Percentiles rank a stretch among this genome's conserved stretches.
These are phyloP conservation scores for Alternaria panax DNA, from an alignment of 2,329 filamentous ascomycete species.

Conservation along the genomic window DNA sequence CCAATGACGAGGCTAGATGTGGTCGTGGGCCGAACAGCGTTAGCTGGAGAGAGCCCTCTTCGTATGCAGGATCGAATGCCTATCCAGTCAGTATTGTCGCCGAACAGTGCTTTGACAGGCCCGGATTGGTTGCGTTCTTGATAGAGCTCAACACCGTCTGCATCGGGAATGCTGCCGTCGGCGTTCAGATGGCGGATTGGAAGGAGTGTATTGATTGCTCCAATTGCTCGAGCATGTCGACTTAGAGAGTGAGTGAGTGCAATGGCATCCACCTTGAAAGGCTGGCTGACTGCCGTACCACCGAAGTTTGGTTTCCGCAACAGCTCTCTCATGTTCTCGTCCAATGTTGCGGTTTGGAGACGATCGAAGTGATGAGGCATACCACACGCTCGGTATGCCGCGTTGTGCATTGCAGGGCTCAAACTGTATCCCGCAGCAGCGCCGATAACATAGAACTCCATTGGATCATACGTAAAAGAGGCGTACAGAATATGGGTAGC, in stretches of 20 bases:
- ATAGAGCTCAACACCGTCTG: constrained; percentile 59
- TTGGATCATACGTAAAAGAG: constrained; percentile 70
- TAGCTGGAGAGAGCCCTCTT: constrained; percentile 74
- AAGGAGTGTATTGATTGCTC: constrained; percentile 77
- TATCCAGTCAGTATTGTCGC: constrained; percentile 84
- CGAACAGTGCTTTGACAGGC: constrained; percentile 72
- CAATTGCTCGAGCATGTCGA: constrained; percentile 75
- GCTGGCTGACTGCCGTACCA: constrained; percentile 73
- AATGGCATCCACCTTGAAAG: constrained; percentile 76
- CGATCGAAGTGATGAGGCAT: constrained; percentile 72
- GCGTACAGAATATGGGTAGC: constrained; percentile 71
- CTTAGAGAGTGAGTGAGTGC: constrained; percentile 70
- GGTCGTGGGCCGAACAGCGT: constrained; percentile 59
- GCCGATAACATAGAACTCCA: constrained; percentile 78
- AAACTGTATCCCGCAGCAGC: constrained; percentile 75
- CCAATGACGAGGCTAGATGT: constrained; percentile 63
- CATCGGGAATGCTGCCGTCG: constrained; percentile 64
- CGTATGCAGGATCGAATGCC: constrained; percentile 76
- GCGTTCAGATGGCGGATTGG: constrained; percentile 68
- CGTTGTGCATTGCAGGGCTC: constrained; percentile 79
- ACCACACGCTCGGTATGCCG: constrained; percentile 70
- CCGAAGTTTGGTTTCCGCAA: constrained; percentile 72
- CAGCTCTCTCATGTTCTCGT: constrained; percentile 64
- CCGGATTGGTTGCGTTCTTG: constrained; percentile 69
- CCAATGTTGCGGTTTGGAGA: constrained; percentile 66